Conservation (phyloP, 257 asterid genomes). For the Fraxinus quadrangulata region DNA sequence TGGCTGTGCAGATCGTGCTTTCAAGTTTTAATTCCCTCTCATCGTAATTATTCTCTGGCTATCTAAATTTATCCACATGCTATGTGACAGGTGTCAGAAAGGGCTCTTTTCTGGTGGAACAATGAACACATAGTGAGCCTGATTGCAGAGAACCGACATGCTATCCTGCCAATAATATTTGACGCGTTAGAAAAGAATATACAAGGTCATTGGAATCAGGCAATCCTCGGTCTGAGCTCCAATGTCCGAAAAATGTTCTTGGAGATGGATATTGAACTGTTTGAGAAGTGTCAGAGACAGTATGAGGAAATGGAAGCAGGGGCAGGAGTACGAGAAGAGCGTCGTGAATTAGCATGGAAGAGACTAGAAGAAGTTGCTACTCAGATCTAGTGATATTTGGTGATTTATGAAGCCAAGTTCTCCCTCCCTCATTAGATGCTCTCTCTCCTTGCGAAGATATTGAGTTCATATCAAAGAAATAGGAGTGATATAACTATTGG, state of each 20-base stretch:
- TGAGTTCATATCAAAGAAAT: background rate
- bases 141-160: slow-evolving; percentile 73
- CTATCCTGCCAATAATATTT: slow-evolving; percentile 73
- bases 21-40: background rate
- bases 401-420: background rate
- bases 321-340: slow-evolving; percentile 54
- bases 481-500: slow-evolving; percentile 4
- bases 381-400: slow-evolving; percentile 31
- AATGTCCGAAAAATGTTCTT: slow-evolving; percentile 81
- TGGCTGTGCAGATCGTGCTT: background rate
- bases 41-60: background rate
- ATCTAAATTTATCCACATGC: slow-evolving; percentile 8
- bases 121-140: slow-evolving; percentile 82
- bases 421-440: background rate
- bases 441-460: background rate
- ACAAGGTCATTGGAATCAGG: slow-evolving; percentile 84
- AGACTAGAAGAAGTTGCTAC: slow-evolving; percentile 78
- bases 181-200: slow-evolving; percentile 75
- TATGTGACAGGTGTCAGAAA: slow-evolving; percentile 76
- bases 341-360: slow-evolving; percentile 66
- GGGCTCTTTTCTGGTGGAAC: slow-evolving; percentile 97
- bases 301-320: slow-evolving; percentile 60
- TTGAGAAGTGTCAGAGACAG: slow-evolving; percentile 70
- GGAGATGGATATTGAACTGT: slow-evolving; percentile 83
- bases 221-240: slow-evolving; percentile 74